Base-by-base conservation (phyloP, 2,329 filamentous ascomycete species). In the Epichloe festucae region DNA sequence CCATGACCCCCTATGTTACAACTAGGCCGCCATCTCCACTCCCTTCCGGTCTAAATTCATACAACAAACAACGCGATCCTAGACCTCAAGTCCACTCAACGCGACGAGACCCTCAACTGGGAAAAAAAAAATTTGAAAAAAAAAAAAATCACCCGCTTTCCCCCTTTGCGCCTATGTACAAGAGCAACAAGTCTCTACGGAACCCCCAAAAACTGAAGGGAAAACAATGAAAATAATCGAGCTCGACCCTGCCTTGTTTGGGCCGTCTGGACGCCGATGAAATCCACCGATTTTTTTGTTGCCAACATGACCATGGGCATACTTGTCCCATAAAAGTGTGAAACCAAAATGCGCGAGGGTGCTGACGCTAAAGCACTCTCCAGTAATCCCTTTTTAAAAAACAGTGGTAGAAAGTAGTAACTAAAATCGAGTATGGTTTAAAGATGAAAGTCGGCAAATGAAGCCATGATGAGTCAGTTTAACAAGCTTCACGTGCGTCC, bases 371-470 rank as follows among this genome's bases (percentile, higher is more conserved):
- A 34, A 49, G 49, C 49, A 49, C 39, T 23, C 23, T 44, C 41
- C 45, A 21, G 19, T 31, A 5, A 4, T 42, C 36, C 48, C 15
- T 27, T 50, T 45, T 45, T 52, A 49, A 51, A 19, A 19, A 49
- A 48, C 49, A 42, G 38, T 45, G 34, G 15, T 41, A 50, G 21
- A 55, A 50, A 46, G 40, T 15, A 21, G 39, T 23, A 34, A 55
- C 51, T 54, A 54, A 53, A 55, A 55, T 49, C 39, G 53, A 52
- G 48, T 54, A 55, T 23, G 35, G 31, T 50, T 42, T 47, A 8
- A 44, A 42, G 19, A 36, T n/a, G 48, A 55, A 40, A 44, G 47
- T 53, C 27, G 21, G 41, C 48, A 49, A 40, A 34, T 48, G 48
- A 52, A 51, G 52, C 6, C 11, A n/a, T 48, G 54, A 53, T 39